Evolutionary conservation across 768 basidiomycete species (phyloP), one percentile per base, ranked within the genome.

Genomic region (Lactarius quietus): DNA sequence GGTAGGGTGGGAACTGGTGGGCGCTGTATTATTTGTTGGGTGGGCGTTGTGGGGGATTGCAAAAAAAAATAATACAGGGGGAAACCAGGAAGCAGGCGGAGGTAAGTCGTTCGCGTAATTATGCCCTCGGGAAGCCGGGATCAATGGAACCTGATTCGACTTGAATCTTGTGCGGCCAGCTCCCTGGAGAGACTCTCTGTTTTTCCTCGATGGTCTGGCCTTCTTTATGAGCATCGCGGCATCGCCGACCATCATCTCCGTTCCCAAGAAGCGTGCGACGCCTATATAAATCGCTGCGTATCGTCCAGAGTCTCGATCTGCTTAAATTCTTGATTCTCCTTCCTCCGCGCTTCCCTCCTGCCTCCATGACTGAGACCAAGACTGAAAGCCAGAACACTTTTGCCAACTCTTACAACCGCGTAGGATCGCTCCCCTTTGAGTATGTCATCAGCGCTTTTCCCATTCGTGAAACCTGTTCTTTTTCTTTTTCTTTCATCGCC

Each of bases 311-410:
- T 56, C 62, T 66, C 61, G 65, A 66, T 66, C 65, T 66, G 57
- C 65, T 66, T 57, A 36, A 60, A 57, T 66, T 62, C 65, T 62
- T 66, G 65, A 66, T 66, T 43, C 65, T 66, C 61, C 60, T 57
- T 62, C 61, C 65, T 66, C 65, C 65, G 65, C 61, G 65, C 65
- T 66, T 66, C 61, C 65, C 65, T 66, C 65, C 61, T 62, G 65
- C 65, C 65, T 59, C 65, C 61, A 66, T 66, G 65, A 66, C 28
- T 62, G 61, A 66, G 60, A 66, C 61, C 57, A 66, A 66, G 59
- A 28, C 39, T 29, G 57, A 66, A 61, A 58, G 61, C 43, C 65
- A 62, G 56, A 38, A 52, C 35, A 58, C 56, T 36, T 57, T 66
- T 23, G 61, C 51, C 36, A 36, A 54, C 61, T 33, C 51, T 18